Base-by-base conservation (phyloP, 2,329 filamentous ascomycete genomes). In the Aspergillus sp. region DNA sequence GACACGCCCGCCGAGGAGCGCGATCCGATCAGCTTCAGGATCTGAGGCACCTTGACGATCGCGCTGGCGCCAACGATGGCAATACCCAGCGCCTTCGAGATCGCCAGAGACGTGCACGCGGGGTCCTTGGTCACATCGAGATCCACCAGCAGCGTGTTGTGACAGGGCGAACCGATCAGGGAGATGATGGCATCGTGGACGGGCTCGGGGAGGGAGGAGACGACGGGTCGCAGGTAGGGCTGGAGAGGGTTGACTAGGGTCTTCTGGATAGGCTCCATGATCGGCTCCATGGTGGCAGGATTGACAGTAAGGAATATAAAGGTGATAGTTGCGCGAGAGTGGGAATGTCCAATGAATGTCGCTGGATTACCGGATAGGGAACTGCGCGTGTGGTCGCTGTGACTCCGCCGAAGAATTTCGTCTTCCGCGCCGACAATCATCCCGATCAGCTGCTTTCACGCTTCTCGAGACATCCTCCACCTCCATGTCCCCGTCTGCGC, bases 11-110 rank as follows among this genome's bases (percentile, higher is more conserved):
- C 83, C 23, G 91, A 86, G 46, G 91, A 96, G 65, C 86, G 83
- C 45, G 90, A 91, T 67, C 81, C 81, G 66, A 94, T 75, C 47
- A 99, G 86, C 79, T 99, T 99, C 72, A 97, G 74, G 69, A 99
- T 93, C 79, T 99, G 94, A 0, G 94, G 94, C 21, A 99, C 86
- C 78, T 99, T 99, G 78, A 99, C 92, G 64, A 97, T 85, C 50
- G 89, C 87, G 23, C 89, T 92, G 49, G 91, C 91, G 61, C 83
- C 88, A 68, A 99, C 91, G 75, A 99, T 99, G 71, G 87, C 94
- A 63, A 97, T 87, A 52, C 94, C 93, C 14, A 99, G 86, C 3
- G 82, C 91, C 78, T 99, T 99, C 67, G 89, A 95, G 68, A 97
- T 83, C 62, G 86, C 92, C 47, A 97, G 85, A 70, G 94, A 94